phyloP scores from a whole-genome alignment of 2,329 filamentous ascomycete species.

The Pyrenophora seminiperda region DNA sequence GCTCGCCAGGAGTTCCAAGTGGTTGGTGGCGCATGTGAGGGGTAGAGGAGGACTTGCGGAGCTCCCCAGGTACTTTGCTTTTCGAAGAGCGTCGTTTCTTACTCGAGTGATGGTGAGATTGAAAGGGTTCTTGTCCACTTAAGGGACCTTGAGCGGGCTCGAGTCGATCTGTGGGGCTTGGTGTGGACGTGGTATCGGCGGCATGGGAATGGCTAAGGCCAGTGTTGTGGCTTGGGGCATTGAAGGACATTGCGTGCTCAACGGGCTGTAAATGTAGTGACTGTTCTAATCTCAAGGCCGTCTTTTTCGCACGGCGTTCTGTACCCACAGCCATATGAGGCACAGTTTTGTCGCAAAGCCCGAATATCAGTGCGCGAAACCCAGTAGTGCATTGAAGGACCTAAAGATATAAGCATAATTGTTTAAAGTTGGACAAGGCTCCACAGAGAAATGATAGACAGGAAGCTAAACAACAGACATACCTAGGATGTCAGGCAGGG shows the following conservation, averaged over 20 bases:
- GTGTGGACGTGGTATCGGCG: slow-evolving; percentile 29
- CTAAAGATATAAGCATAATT: slow-evolving; percentile 39
- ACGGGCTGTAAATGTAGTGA: slow-evolving; percentile 40
- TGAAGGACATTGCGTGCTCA: slow-evolving; percentile 45
- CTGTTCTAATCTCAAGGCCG: slow-evolving; percentile 40
- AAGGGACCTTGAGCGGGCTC: slow-evolving; percentile 25
- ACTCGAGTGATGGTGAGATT: slow-evolving; percentile 31
- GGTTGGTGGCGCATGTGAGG: slow-evolving; percentile 54
- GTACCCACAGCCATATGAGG: slow-evolving; percentile 48
- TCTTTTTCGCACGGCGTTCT: slow-evolving; percentile 45
- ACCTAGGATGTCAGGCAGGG: slow-evolving; percentile 37
- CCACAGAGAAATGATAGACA: slow-evolving; percentile 24
- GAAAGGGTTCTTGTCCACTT: slow-evolving; percentile 24
- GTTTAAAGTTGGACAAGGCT: slow-evolving; percentile 30
- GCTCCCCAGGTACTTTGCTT: slow-evolving; percentile 46
- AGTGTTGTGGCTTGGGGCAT: slow-evolving; percentile 36
- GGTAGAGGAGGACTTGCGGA: slow-evolving; percentile 54
- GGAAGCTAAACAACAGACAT: slow-evolving; percentile 31
- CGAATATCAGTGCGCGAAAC: slow-evolving; percentile 30
- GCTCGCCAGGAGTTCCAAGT: slow-evolving; percentile 45
- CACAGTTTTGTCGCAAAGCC: slow-evolving; percentile 36
- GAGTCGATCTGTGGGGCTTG: slow-evolving; percentile 29
- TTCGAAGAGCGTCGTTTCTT: slow-evolving; percentile 49
- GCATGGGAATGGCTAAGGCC: slow-evolving; percentile 31
- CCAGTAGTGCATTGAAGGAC: slow-evolving; percentile 37